A percentile compares a stretch with the other conserved stretches of the same genome.
These are phyloP conservation scores for Aspergillus steynii DNA, from an alignment of 495 filamentous ascomycete genomes.

Conservation along the genomic window DNA sequence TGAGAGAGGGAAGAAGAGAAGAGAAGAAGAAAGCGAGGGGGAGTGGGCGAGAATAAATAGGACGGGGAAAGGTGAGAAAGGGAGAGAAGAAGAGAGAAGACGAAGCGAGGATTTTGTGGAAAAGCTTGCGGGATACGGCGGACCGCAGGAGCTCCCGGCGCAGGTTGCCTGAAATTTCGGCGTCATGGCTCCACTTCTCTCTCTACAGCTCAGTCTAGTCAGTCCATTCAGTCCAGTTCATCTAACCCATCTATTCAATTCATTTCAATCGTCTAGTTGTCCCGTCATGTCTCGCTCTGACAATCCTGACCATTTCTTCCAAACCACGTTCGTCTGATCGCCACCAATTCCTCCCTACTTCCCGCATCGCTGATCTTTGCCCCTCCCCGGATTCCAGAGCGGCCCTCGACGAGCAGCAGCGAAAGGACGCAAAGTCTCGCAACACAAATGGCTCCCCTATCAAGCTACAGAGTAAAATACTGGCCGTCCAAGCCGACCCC, in stretches of 20 bases:
- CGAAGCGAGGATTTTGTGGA: conserved; percentile 32
- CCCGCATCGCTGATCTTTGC: conserved; percentile 14
- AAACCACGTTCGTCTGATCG: conserved; percentile 67
- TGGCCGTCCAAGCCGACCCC: conserved; percentile 73
- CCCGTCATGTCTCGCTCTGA: conserved; percentile 62
- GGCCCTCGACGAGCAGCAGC: conserved; percentile 67
- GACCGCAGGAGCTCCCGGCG: conserved; percentile 37
- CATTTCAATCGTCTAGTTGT: not conserved
- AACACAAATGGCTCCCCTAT: conserved; percentile 86
- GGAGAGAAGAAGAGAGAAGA: conserved; percentile 13
- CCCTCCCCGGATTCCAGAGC: conserved; percentile 48
- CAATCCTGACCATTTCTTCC: conserved; percentile 80
- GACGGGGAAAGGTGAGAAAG: conserved; percentile 8
- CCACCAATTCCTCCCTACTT: conserved; percentile 4
- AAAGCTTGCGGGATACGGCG: conserved; percentile 37
- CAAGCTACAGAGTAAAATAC: conserved; percentile 77
- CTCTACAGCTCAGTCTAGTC: not conserved
- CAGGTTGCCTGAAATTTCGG: conserved; percentile 28
- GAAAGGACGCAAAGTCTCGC: conserved; percentile 74
- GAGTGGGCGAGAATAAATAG: conserved; percentile 22
- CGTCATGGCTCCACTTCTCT: conserved; percentile 4
- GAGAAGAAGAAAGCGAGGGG: conserved; percentile 8
- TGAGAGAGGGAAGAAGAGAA: conserved; percentile 12
- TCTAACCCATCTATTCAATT: not conserved
- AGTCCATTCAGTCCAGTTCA: not conserved